Evolutionary conservation across 352 stramenopile genomes (phyloP), one percentile per base, ranked within the genome.

Genomic region (Globisporangium splendens): DNA sequence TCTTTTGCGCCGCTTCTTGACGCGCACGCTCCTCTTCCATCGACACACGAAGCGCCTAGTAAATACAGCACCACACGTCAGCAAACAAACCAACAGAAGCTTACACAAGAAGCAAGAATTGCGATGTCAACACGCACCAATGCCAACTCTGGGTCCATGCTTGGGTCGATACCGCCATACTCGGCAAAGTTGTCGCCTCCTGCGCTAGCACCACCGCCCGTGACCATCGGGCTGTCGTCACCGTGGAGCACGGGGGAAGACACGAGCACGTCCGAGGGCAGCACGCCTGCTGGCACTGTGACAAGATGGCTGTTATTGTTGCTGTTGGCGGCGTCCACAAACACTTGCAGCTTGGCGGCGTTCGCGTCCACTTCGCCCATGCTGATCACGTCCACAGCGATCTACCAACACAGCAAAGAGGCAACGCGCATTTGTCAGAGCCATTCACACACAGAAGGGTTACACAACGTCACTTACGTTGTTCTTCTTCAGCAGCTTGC

Each of bases 401-500:
- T 93, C 83, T 93, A 60, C 0, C 18, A 22, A 42, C 8, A 33
- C 3, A 18, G 39, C 7, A 22, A 15, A 18, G 11, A 55, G 13
- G 35, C 17, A 39, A 31, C 5, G 24, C 24, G 5, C 24, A 31
- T 31, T 31, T 31, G 5, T 31, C 24, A 31, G 24, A 31, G 5
- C 5, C 24, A 31, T 31, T 31, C 24, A 31, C 8, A 20, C 20
- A 10, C 3, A 22, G 12, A 10, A 41, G 7, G 1, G 28, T 18
- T 28, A 35, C 1, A 35, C 28, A 8, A 35, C 7, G 28, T 6
- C 28, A 66, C 74, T 51, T 47, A 93, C 92, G 73, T 99, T 99
- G 79, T 99, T 99, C 83, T 99, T 99, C 80, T 99, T 99, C 46
- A 99, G 83, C 47, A 98, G 79, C 62, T 98, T 98, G 67, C 94